Evolutionary conservation across 2,329 filamentous ascomycete genomes (phyloP), one percentile per base, ranked within the genome.

Genomic region (Apiospora rasikravindrae): DNA sequence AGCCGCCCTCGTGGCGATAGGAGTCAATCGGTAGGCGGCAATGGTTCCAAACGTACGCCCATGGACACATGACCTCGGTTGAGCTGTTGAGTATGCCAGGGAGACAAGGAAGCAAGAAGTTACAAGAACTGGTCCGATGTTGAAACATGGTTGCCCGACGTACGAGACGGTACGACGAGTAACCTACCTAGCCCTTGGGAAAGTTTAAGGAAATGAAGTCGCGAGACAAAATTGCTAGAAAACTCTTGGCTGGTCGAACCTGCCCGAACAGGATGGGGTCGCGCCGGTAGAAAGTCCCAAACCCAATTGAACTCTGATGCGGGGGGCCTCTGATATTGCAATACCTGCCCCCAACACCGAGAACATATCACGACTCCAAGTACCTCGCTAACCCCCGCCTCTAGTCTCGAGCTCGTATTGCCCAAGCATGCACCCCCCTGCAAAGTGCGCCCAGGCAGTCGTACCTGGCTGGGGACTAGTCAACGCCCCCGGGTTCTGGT

Each of bases 351-450:
- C 3, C 22, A 3, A 5, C 22, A 64, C 19, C 33, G 16, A 19
- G 2, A 4, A 64, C 14, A n/a, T n/a, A 24, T 24, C 3, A 10
- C 8, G 16, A 16, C 16, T 0, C 2, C 10, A 40, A n/a, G 57
- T 64, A 64, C 57, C 33, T 22, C 29, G 14, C 57, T 64, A 64
- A n/a, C 57, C 53, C 53, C 53, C 53, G 53, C 53, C 19, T 61
- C 53, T 37, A 61, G 8, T 7, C 22, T 4, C 7, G 51, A 57
- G 51, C 51, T 57, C 51, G 49, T 33, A 57, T 57, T 19, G 14
- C 16, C 26, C 51, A 33, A 22, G 26, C 51, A 57, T 49, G 45
- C 45, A 49, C 10, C 5, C 22, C 45, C 45, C 45, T 49, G 45
- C 45, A n/a, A n/a, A 7, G 13, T 57, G 53, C 53, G 19, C 16